Evolutionary conservation across 2,329 filamentous ascomycete species (phyloP), one percentile per base, ranked within the genome.

Genomic region (Ophiostoma montium): DNA sequence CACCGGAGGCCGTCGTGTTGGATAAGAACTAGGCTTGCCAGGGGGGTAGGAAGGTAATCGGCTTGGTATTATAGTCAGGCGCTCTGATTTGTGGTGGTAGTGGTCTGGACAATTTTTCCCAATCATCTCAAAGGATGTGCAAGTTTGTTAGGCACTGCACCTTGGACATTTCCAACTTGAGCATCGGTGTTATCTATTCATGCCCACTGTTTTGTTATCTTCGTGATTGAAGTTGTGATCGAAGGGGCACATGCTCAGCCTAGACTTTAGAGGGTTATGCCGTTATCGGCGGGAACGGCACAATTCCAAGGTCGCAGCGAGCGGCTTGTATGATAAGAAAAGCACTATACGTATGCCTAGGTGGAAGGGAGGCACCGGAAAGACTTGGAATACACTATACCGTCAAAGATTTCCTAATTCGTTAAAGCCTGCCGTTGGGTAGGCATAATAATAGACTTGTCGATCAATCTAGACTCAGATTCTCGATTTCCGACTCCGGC

Each of bases 401-500:
- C 42, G 42, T 33, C 16, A 44, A 44, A 44, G 21, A 7, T 44
- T 44, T 32, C 42, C 42, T 44, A 44, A 44, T 44, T 15, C 42
- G 42, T 44, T 44, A 44, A 44, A n/a, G 42, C 7, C 42, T 33
- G 30, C 42, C 42, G 42, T 15, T 44, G 30, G 27, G 15, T 33
- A 21, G 12, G 9, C 27, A 44, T 21, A 18, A 30, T 15, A 33
- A 44, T 33, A 33, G 27, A 44, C 42, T 19, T 21, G 30, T 44
- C 42, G 27, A 44, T 44, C 42, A 44, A 44, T 44, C 42, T 44
- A 44, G 42, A 44, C 42, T 36, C 15, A 11, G 27, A 30, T 39
- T 15, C 23, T 36, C 44, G 32, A 12, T 36, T 36, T 21, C 7
- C 32, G 30, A 21, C 31, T 46, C 43, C 18, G 13, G 18, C 19